phyloP scores from a whole-genome alignment of 208 protist species.

The Leishmania braziliensis region DNA sequence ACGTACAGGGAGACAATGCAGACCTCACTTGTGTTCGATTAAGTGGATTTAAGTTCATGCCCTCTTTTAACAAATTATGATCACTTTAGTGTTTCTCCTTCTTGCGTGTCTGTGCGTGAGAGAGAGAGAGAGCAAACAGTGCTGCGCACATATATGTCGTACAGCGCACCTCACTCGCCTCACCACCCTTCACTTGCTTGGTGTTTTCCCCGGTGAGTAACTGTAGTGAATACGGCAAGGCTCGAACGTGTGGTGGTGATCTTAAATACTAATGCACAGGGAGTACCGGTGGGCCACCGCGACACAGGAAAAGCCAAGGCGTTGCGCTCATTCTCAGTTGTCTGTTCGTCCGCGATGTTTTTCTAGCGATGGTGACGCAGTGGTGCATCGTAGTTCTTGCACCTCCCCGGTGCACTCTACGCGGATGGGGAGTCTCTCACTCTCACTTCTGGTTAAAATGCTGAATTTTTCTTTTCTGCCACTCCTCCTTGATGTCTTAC shows the following conservation, averaged over 20 bases:
- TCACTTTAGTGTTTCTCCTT: not conserved
- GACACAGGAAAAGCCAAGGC: not conserved
- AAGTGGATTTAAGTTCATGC: not conserved
- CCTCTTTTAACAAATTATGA: not conserved
- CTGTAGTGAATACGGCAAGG: not conserved
- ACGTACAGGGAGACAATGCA: not conserved
- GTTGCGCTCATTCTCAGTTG: not conserved
- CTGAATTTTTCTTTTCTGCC: not conserved
- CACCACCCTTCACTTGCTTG: not conserved
- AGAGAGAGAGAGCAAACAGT: not conserved
- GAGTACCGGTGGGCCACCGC: not conserved
- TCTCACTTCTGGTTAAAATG: not conserved
- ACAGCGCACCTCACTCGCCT: not conserved
- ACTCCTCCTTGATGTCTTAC: not conserved
- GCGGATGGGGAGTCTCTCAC: not conserved
- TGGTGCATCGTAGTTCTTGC: not conserved
- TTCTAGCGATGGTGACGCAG: not conserved
- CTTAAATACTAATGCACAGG: not conserved
- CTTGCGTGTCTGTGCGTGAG: not conserved
- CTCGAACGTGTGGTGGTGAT: not conserved
- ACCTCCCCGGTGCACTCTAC: not conserved
- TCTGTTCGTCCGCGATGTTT: not conserved
- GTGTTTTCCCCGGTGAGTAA: not conserved
- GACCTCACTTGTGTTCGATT: not conserved
- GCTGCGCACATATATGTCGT: not conserved